Evolutionary conservation across 176 grass and related monocot genomes (phyloP), one percentile per base, ranked within the genome.

Genomic region (Oryza australiensis): DNA sequence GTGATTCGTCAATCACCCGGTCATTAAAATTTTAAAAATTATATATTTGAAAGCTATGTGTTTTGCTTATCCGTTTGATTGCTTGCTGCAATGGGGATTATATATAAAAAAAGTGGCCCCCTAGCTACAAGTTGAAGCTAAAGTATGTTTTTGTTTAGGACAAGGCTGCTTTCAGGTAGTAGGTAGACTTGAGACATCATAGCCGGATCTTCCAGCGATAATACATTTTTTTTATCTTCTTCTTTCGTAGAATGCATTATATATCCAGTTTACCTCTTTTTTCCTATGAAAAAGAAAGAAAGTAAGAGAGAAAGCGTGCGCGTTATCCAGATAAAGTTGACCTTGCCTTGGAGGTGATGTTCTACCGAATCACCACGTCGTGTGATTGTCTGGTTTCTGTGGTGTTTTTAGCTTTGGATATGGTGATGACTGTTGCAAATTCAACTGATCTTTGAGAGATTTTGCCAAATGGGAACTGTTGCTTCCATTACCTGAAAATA

Each of bases 91-190:
- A 53, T 59, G 57, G 66, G 41, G 53, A 78, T 64, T 63, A 67
- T 80, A 68, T 80, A 80, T 24, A 22, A 20, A 72, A 14, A 72
- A 37, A 73, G 40, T 77, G 73, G 43, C 11, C 11, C 7, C 15
- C 35, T 37, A 37, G 35, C 35, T 72, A 66, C 34, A 59, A 82
- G 83, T 77, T 89, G 72, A 66, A 81, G 57, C 57, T 29, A 30
- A 28, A 80, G 28, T 42, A 60, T 78, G 23, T 57, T 59, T 23
- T 86, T 81, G 32, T 78, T 78, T 89, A 73, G 88, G 73, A 46
- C 70, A 77, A 82, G 70, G 83, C 67, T 73, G 88, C 84, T 90
- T 83, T 86, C 84, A 83, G 68, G 34, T 9, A 90, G 84, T 86
- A 83, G 79, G 84, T 90, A 66, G 74, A 40, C 28, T 49, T 73